Base-by-base conservation (phyloP, 768 basidiomycete species). In the Boletus vinaceobasis region DNA sequence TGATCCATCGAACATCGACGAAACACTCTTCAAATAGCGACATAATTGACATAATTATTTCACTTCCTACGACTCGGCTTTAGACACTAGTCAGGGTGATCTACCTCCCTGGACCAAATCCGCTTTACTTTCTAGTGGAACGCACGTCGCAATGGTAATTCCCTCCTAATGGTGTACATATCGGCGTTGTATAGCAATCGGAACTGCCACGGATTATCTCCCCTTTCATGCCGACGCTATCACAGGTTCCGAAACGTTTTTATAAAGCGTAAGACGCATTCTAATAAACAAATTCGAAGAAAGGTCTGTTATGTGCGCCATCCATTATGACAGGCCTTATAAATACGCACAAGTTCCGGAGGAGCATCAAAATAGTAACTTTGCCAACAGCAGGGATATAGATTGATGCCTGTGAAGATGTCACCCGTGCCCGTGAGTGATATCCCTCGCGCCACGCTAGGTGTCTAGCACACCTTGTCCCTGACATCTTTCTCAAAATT, bases 341-440 rank as follows among this genome's bases (percentile, higher is more conserved):
- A 49, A 43, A 44, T 6, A 76, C 92, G 67, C 68, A 94, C 89
- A 99, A 67, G 69, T 99, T 99, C 44, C 96, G 83, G 65, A 97
- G 80, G n/a, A 99, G 80, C 92, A 99, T 96, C 66, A 95, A 76
- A 60, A 98, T 97, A 2, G 97, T 99, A 53, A 97, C 90, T 74
- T 96, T 97, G 19, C 97, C 97, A n/a, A 99, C 93, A 6, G 92
- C 87, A 9, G 96, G 94, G 59, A 98, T 79, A 71, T 98, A 98
- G 55, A 99, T 77, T 14, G 93, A 93, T 11, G 94, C 95, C 94
- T 53, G 50, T 29, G 11, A 46, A 42, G 21, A 35, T 32, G 31
- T 9, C 23, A 26, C 15, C 21, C 27, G 27, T 43, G 43, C 8
- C 46, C 21, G 56, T 66, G 56, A 56, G 59, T 64, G 31, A 40